Evolutionary conservation across 148 eudicot species (phyloP), one percentile per base, ranked within the genome.

Genomic region (Heliamphora exappendiculata): DNA sequence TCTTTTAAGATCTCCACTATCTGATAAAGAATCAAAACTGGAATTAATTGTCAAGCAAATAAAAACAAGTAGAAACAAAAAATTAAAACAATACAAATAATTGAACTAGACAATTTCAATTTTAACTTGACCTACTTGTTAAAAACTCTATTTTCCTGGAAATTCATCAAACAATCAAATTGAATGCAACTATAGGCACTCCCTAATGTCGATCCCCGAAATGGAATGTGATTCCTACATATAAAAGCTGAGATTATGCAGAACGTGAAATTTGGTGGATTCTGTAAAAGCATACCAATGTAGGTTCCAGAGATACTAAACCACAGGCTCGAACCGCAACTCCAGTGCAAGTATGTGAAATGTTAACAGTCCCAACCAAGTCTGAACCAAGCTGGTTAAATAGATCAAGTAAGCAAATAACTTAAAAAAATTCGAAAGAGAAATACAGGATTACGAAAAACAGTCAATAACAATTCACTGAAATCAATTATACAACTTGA

Each of bases 261-360:
- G 57, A 22, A 53, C 57, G 11, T 47, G 51, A 47, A 47, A 47
- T 47, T 47, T 47, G 51, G 51, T 47, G 8, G 51, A 47, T 47
- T 7, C 0, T 7, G n/a, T 34, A 3, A 44, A 67, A 41, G 2
- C 20, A 42, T 79, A 85, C 89, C 71, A 82, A 80, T 72, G 83
- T 74, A 68, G 89, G 89, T 53, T 87, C 86, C 42, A 87, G 77
- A 73, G 84, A 80, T 78, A 87, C 89, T 70, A 87, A 85, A 62
- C 88, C 87, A n/a, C 90, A 85, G 57, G 90, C 90, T 74, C 88
- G 87, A 63, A 88, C 90, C 71, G 90, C 90, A 70, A 87, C 85
- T 81, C 90, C 88, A 72, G 80, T 76, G 75, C 86, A 85, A 45
- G 86, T 86, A 44, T 79, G 88, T 69, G 88, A 83, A 82, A 87